phyloP scores from a whole-genome alignment of 495 filamentous ascomycete species.

The Aspergillus campestris region DNA sequence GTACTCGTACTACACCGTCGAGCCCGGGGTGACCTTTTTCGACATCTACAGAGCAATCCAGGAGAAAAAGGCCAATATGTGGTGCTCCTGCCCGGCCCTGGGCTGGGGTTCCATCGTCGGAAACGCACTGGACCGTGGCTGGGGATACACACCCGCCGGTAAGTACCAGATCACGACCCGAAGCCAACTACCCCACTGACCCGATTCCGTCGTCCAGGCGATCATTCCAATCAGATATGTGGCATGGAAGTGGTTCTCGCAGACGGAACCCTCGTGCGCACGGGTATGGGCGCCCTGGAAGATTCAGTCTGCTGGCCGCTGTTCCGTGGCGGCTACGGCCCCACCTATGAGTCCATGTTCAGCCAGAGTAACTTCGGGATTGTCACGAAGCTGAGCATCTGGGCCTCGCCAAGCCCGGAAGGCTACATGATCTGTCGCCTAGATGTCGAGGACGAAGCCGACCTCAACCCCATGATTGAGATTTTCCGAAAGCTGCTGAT shows the following conservation, averaged over 20 bases:
- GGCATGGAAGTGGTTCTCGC: slow-evolving; percentile 6
- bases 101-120: slow-evolving; percentile 49
- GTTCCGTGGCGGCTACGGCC: slow-evolving; percentile 49
- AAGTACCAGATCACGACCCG: neutral
- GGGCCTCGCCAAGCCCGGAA: slow-evolving; percentile 44
- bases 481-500: neutral
- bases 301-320: slow-evolving; percentile 26
- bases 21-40: slow-evolving; percentile 44
- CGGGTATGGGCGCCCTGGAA: slow-evolving; percentile 19
- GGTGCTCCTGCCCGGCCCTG: slow-evolving; percentile 43
- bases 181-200: slow-evolving; percentile 15
- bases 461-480: neutral
- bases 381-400: slow-evolving; percentile 51
- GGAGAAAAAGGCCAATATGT: slow-evolving; percentile 34
- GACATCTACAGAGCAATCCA: slow-evolving; percentile 43
- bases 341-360: slow-evolving; percentile 50
- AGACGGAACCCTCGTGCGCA: slow-evolving; percentile 5
- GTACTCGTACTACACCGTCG: slow-evolving; percentile 14
- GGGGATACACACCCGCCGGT: slow-evolving; percentile 1
- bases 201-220: slow-evolving; percentile 11
- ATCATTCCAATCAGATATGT: slow-evolving; percentile 7
- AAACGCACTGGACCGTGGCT: slow-evolving; percentile 24
- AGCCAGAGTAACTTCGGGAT: slow-evolving; percentile 50
- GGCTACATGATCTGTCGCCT: slow-evolving; percentile 9
- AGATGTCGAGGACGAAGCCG: neutral